Percentiles rank a stretch among this genome's conserved stretches.
These are phyloP conservation scores for Astrothelium macrocarpum DNA, from an alignment of 495 filamentous ascomycete genomes.

Conservation along the genomic window DNA sequence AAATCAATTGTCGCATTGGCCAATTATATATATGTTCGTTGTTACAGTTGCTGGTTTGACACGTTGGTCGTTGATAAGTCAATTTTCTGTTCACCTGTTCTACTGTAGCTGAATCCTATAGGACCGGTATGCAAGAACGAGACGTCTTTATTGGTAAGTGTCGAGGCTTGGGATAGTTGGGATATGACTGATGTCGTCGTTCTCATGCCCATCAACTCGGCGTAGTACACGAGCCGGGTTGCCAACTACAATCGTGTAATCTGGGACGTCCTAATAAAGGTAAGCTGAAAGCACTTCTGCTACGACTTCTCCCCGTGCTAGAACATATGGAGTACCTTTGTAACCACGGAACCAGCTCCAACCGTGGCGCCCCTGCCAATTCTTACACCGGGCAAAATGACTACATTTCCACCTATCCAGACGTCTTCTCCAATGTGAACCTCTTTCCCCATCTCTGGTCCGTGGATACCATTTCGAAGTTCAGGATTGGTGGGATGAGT, in stretches of 20 bases:
- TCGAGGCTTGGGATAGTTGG: background rate
- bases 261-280: conserved; percentile 22
- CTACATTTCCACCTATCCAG: conserved; percentile 76
- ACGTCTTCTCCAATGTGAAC: conserved; percentile 79
- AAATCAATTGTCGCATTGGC: too few species aligned
- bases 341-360: conserved; percentile 84
- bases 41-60: too few species aligned
- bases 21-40: too few species aligned
- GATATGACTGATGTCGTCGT: background rate
- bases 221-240: conserved; percentile 30
- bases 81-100: too few species aligned
- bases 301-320: background rate
- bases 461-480: conserved; percentile 60
- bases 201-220: conserved; percentile 1
- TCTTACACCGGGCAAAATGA: conserved; percentile 66
- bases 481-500: conserved; percentile 69
- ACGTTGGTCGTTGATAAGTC: too few species aligned
- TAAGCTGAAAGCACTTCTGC: background rate
- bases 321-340: conserved; percentile 52
- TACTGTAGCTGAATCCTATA: too few species aligned
- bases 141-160: background rate
- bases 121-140: too few species aligned
- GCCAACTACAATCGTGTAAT: conserved; percentile 30
- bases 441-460: conserved; percentile 65
- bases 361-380: conserved; percentile 69